Evolutionary conservation across 768 basidiomycete genomes (phyloP).

Genomic region (Pleurotus sapidus): DNA sequence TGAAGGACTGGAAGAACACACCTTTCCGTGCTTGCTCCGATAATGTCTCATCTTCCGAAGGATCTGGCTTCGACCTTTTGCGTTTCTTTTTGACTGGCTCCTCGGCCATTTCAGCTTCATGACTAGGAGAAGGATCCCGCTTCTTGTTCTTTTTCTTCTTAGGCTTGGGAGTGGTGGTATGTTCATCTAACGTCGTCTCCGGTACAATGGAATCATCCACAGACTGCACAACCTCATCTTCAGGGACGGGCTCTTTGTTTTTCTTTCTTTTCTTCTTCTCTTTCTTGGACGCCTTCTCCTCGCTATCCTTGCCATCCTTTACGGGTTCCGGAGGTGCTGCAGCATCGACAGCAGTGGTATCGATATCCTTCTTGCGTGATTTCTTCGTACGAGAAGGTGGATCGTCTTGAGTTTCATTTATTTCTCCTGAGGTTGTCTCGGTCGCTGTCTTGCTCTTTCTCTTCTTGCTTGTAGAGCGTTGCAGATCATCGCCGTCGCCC

Average conservation of each 20-base stretch:
- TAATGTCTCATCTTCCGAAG: conserved; percentile 33
- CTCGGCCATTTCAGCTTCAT: neutral
- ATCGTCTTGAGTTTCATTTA: conserved; percentile 9
- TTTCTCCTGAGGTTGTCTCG: neutral
- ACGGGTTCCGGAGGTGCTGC: no score
- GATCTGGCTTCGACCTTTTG: conserved; percentile 37
- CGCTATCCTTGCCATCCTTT: neutral
- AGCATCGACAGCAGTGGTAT: neutral
- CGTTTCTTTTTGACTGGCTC: conserved; percentile 26
- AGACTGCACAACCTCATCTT: neutral
- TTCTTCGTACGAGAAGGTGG: neutral
- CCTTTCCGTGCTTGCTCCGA: conserved; percentile 40
- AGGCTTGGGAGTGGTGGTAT: neutral
- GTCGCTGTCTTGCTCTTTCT: conserved; percentile 8
- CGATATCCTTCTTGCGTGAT: neutral
- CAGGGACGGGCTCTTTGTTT: neutral
- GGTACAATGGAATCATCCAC: neutral
- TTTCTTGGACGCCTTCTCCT: neutral
- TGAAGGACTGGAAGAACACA: conserved; percentile 12
- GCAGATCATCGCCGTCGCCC: neutral
- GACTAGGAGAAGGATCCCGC: conserved; percentile 15
- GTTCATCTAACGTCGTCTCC: neutral
- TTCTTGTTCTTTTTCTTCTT: conserved; percentile 16
- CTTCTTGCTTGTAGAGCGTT: conserved; percentile 7
- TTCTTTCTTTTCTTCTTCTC: conserved; percentile 11